Percentiles rank a stretch among this genome's conserved stretches.
phyloP scores from a whole-genome alignment of 2,329 filamentous ascomycete species.

The Aspergillus sp. region DNA sequence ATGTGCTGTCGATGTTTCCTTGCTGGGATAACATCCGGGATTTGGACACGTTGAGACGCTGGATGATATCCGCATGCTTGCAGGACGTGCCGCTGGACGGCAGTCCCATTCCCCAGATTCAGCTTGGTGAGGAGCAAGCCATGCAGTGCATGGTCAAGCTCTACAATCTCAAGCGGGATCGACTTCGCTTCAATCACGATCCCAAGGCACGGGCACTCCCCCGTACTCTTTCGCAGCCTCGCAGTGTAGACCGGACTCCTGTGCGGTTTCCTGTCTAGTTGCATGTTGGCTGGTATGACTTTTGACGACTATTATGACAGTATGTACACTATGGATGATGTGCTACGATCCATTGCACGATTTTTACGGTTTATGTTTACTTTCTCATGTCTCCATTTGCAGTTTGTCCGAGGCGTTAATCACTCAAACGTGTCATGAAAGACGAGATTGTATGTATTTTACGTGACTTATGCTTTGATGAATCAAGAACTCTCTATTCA shows the following conservation, averaged over 20 bases:
- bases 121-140: constrained; percentile 17
- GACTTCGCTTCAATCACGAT: constrained; percentile 18
- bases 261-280: constrained; percentile 18
- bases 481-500: not conserved
- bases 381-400: not conserved
- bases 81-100: constrained; percentile 15
- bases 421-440: too few species aligned
- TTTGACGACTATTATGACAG: not conserved
- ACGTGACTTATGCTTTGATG: too few species aligned
- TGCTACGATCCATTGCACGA: not conserved
- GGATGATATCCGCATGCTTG: constrained; percentile 19
- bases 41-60: constrained; percentile 15
- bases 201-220: constrained; percentile 17
- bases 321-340: not conserved
- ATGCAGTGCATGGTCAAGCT: constrained; percentile 19
- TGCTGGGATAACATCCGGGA: constrained; percentile 21
- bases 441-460: too few species aligned
- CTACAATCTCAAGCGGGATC: constrained; percentile 20
- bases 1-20: constrained; percentile 21
- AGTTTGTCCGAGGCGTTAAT: not conserved
- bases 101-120: constrained; percentile 3
- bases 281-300: not conserved
- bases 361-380: too few species aligned
- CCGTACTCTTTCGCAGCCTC: constrained; percentile 17
- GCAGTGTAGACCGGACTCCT: constrained; percentile 12